Conservation (phyloP, 345 rosid species). For the Eucalyptus pauciflora region DNA sequence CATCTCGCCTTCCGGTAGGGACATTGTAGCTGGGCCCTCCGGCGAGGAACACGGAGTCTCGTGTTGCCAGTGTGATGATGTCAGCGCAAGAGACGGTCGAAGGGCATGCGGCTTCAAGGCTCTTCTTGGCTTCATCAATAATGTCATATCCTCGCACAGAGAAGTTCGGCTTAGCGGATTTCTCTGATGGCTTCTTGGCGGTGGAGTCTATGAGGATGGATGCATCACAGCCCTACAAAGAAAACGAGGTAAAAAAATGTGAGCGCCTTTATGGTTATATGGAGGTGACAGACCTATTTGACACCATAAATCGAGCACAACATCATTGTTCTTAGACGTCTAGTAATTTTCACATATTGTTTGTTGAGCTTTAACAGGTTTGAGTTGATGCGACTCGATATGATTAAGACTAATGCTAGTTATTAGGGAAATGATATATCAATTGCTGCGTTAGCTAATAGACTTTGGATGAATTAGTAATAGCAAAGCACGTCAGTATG, state of each 20-base stretch:
- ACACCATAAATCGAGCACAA: background rate
- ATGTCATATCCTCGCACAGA: slow-evolving; percentile 54
- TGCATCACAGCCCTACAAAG: slow-evolving; percentile 63
- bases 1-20: slow-evolving; percentile 58
- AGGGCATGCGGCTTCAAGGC: slow-evolving; percentile 47
- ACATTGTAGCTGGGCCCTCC: slow-evolving; percentile 40
- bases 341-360: background rate
- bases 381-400: background rate
- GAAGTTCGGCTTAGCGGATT: slow-evolving; percentile 51
- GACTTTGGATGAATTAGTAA: background rate
- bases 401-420: background rate
- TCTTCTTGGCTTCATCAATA: slow-evolving; percentile 47
- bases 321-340: background rate
- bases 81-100: slow-evolving; percentile 69
- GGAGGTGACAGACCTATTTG: background rate
- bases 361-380: background rate
- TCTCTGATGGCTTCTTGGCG: slow-evolving; percentile 26
- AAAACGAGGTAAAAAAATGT: background rate
- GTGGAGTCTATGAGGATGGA: slow-evolving; percentile 62
- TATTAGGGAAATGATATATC: background rate
- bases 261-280: background rate
- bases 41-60: slow-evolving; percentile 44
- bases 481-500: background rate
- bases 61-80: slow-evolving; percentile 43
- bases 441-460: background rate